A percentile compares a stretch with the other conserved stretches of the same genome.
Evolutionary conservation across 1,139 yeast genomes (phyloP).

Genomic region (Pichia cactophila): DNA sequence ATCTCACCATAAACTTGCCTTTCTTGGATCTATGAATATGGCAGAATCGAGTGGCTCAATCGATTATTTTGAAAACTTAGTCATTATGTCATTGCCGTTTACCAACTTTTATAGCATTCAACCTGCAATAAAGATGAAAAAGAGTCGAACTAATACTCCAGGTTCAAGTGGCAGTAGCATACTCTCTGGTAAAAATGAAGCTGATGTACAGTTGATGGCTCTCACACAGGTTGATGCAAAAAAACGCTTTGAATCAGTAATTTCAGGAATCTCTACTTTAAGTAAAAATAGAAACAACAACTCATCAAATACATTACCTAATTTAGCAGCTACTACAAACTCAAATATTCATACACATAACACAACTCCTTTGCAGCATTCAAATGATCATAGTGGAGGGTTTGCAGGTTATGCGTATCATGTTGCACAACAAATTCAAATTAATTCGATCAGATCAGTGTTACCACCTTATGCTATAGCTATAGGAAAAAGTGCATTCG

Average conservation of each 20-base stretch:
- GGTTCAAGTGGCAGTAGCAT: not conserved
- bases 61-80: conserved; percentile 49
- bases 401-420: conserved; percentile 72
- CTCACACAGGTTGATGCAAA: not conserved
- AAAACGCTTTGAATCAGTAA: conserved; percentile 2
- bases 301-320: conserved; percentile 61
- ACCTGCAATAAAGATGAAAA: not conserved
- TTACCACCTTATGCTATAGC: conserved; percentile 74
- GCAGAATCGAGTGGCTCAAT: conserved; percentile 45
- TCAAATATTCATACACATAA: not conserved
- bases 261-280: conserved; percentile 4
- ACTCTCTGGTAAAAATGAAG: not conserved
- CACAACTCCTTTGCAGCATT: not conserved
- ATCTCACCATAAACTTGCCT: conserved; percentile 61
- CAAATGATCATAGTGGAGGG: conserved; percentile 8
- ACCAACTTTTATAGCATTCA: conserved; percentile 42
- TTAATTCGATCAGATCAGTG: conserved; percentile 58
- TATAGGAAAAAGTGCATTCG: conserved; percentile 65
- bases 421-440: conserved; percentile 61
- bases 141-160: not conserved
- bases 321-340: conserved; percentile 39
- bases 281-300: conserved; percentile 35
- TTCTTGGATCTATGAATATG: conserved; percentile 45
- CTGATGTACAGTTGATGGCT: not conserved
- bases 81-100: conserved; percentile 59